Conservation (phyloP, 352 stramenopile genomes). For the Aphanomyces invadans region DNA sequence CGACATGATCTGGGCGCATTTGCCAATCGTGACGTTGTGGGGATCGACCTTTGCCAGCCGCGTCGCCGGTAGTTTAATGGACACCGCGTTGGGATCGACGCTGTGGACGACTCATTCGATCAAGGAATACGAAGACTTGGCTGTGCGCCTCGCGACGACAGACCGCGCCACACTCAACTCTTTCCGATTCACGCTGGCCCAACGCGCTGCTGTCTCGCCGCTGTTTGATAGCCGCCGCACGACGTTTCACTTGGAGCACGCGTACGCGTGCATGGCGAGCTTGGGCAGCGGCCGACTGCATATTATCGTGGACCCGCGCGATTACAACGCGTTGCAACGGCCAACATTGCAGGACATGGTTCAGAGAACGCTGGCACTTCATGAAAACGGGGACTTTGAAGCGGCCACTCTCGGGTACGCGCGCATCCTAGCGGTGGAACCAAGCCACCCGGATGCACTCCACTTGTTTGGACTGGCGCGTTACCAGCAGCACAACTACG, state of each 20-base stretch:
- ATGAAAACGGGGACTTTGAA: slow-evolving; percentile 27
- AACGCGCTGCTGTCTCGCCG: slow-evolving; percentile 29
- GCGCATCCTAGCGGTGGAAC: slow-evolving; percentile 32
- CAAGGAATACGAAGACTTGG: slow-evolving; percentile 64
- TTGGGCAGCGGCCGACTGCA: slow-evolving; percentile 35
- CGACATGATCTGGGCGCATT: slow-evolving; percentile 81
- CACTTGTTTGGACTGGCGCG: slow-evolving; percentile 43
- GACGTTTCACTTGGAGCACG: slow-evolving; percentile 18
- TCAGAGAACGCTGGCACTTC: slow-evolving; percentile 28
- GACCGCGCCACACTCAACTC: slow-evolving; percentile 24
- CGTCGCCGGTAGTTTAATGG: slow-evolving; percentile 53
- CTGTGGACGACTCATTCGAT: slow-evolving; percentile 40
- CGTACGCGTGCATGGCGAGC: slow-evolving; percentile 61
- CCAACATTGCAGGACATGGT: slow-evolving; percentile 24
- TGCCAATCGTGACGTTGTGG: slow-evolving; percentile 87
- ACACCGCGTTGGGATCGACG: slow-evolving; percentile 30
- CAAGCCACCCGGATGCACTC: slow-evolving; percentile 32
- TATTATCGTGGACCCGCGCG: slow-evolving; percentile 32
- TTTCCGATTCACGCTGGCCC: slow-evolving; percentile 33
- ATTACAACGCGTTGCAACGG: slow-evolving; percentile 11
- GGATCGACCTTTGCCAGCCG: slow-evolving; percentile 63
- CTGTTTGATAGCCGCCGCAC: slow-evolving; percentile 25
- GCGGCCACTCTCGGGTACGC: slow-evolving; percentile 36
- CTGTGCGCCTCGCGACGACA: slow-evolving; percentile 38
- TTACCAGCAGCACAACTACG: slow-evolving; percentile 27